Base-by-base conservation (phyloP, 176 grass and related monocot genomes). In the Oryza punctata region DNA sequence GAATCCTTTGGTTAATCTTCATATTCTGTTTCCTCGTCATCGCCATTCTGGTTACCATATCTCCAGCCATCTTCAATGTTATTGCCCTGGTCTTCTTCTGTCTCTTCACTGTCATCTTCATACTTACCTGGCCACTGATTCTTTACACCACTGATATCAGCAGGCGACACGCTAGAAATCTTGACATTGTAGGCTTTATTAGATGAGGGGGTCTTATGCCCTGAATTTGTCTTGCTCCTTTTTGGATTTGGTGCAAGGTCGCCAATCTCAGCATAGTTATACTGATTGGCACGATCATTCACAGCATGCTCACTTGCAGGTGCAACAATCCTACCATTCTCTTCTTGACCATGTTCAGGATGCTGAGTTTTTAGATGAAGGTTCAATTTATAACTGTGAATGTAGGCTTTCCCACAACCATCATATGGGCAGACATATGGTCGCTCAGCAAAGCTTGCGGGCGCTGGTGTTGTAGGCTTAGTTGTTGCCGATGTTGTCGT, bases 321-420 rank as follows among this genome's bases (percentile, higher is more conserved):
- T 30, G 66, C 8, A 0, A 19, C 49, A 10, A 66, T 23, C 73
- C 89, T 93, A 37, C 81, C 77, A 71, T 84, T 86, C 67, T 90
- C 80, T 83, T 78, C 85, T 67, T 80, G 71, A n/a, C 61, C 70
- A 6, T 97, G 87, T 28, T 88, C 84, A 72, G 94, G 94, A 78
- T 96, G 94, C 67, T 94, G 87, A 59, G 81, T 94, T 80, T 86
- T 91, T 21, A 97, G 63, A 82, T 97, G 94, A 25, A 97, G 94
- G 67, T 97, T 97, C 76, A 97, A 86, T 85, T 97, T 97, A 79
- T 97, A 97, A 61, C 70, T 4, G 67, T 97, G 92, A 37, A 97
- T 97, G 77, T 97, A 97, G 57, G 91, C 85, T 91, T 94, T 97
- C 27, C 79, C 83, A 32, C 94, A 97, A 44, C 94, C 94, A 84